phyloP scores from a whole-genome alignment of 306 rosid species.

The Gastrolobium bilobum region DNA sequence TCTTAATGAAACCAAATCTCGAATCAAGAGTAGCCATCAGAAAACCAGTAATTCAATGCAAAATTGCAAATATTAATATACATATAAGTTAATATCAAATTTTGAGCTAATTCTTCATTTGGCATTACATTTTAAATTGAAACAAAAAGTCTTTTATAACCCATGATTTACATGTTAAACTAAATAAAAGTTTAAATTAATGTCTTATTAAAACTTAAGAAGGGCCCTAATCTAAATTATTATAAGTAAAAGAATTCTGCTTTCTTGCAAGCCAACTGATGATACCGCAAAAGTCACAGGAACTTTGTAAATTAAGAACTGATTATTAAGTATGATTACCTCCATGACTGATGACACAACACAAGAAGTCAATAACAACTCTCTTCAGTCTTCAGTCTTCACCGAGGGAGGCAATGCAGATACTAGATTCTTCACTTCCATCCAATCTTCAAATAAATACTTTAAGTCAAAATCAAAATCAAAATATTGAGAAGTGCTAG shows the following conservation, averaged over 20 bases:
- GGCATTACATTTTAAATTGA: background rate
- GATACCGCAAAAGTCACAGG: slow-evolving; percentile 1
- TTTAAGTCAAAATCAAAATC: slow-evolving; percentile 31
- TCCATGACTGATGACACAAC: slow-evolving; percentile 97
- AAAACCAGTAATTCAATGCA: background rate
- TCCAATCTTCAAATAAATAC: slow-evolving; percentile 81
- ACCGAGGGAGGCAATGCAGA: slow-evolving; percentile 82
- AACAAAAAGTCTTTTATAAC: background rate
- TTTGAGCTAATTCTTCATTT: background rate
- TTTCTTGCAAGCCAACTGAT: slow-evolving; percentile 18
- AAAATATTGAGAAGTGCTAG: slow-evolving; percentile 25
- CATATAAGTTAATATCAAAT: background rate
- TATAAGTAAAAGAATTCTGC: background rate
- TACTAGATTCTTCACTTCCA: slow-evolving; percentile 88
- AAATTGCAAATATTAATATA: background rate
- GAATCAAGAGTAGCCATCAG: background rate
- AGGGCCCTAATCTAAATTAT: background rate
- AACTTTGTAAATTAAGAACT: slow-evolving; percentile 37
- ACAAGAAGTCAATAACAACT: slow-evolving; percentile 64
- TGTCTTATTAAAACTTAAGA: background rate
- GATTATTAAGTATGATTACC: slow-evolving; percentile 62
- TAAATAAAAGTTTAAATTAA: background rate
- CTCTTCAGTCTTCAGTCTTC: slow-evolving; percentile 50
- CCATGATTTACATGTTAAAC: background rate
- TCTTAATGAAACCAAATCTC: background rate